Base-by-base conservation (phyloP, 352 stramenopile species). In the Phytophthora capsici region DNA sequence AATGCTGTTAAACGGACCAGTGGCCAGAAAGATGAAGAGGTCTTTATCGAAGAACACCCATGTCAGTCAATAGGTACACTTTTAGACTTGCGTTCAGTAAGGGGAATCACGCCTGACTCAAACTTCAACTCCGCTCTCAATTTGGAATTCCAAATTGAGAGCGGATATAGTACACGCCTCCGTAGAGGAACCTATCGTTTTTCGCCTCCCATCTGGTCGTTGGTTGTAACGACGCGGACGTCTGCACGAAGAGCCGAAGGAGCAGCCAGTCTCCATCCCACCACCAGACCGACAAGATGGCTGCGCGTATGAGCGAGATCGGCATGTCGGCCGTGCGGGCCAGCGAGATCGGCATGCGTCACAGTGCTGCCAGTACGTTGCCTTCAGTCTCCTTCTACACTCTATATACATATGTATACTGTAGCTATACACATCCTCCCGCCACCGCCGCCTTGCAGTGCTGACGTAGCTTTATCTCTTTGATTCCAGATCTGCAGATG, bases 271-370 rank as follows among this genome's bases (percentile, higher is more conserved):
- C 47, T 57, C 17, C 60, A 49, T 60, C 32, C 22, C 40, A 41
- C 25, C 23, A 14, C 2, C 16, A 44, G 34, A 41, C 19, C 30
- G 30, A 62, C 53, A 64, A 30, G 17, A 77, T 77, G 69, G 55
- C 65, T 7, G 56, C 64, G 37, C 69, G 69, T 43, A 73, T 77
- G 58, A 77, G 65, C 50, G 59, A 71, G 50, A 74, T 77, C 30
- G 59, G 64, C 30, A 62, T 74, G 58, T 77, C 69, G 40, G 64
- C 64, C 53, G 40, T 77, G 55, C 65, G 69, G 54, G 59, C 60
- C 32, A 77, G 69, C 55, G 69, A 77, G 56, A 67, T 77, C n/a
- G 69, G 69, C 10, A 74, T 77, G 69, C 69, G 69, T 36, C 64
- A 77, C 59, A 77, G 69, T 44, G 69, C 69, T 22, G 69, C 69